Evolutionary conservation across 179 eudicot species (phyloP), one percentile per base, ranked within the genome.

Genomic region (Silene coronaria): DNA sequence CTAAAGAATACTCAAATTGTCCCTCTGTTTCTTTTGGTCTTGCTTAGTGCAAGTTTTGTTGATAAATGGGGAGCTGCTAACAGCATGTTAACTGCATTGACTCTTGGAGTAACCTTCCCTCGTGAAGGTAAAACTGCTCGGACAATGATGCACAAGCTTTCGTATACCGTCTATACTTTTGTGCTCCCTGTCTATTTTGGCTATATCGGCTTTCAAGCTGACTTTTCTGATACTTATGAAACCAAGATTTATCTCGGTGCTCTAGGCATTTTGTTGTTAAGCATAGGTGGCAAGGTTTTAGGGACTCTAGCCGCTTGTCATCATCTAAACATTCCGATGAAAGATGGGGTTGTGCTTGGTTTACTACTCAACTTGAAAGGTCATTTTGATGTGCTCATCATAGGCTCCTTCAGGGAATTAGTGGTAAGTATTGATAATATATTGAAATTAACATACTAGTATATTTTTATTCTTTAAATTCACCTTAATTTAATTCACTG

Each of bases 181-280:
- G 83, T 96, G 24, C 84, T 86, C 72, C 99, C 99, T 2, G 79
- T 96, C 67, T 96, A 93, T 80, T 88, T 96, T 76, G 97, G 99
- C 22, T 92, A 89, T 80, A 76, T 87, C 6, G 99, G 99, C 6
- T 91, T 96, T 78, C 91, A 82, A 77, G 96, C 91, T 0, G 87
- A 96, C 75, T 61, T 91, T 8, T 14, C 78, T 17, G 83, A 55
- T 72, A 67, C 21, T 59, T 3, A 26, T 7, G 16, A 30, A 19
- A n/a, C 59, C 3, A 75, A 71, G 66, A 73, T 81, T 36, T 75
- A 81, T 6, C 10, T 91, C 21, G 81, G 70, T 3, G 23, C 87
- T 19, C 19, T 84, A 17, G 77, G 78, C 1, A 60, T 93, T 48
- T 22, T 96, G 21, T 12, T 88, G 53, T 66, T 91, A 79, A 82